Percentiles rank a stretch among this genome's conserved stretches.
Evolutionary conservation across 805 yeast species (phyloP).

Genomic region (Metschnikowia koreensis): DNA sequence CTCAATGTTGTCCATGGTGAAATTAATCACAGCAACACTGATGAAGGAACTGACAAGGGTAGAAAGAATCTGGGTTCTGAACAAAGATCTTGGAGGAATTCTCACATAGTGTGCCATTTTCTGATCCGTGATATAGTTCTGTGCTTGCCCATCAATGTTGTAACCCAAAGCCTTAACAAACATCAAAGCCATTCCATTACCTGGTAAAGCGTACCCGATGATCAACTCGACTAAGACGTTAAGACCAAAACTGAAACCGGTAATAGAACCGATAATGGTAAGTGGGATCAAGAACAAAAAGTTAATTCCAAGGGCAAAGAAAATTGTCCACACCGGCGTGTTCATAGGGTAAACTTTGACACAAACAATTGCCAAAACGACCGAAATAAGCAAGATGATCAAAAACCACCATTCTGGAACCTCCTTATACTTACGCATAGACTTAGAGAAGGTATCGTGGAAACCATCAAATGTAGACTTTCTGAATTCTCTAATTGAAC

Average conservation of each 20-base stretch:
- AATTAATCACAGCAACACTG: constrained; percentile 38
- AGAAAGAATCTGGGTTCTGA: constrained; percentile 42
- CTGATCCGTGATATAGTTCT: constrained; percentile 46
- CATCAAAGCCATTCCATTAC: constrained; percentile 49
- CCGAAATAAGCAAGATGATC: constrained; percentile 26
- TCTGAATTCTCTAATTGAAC: constrained; percentile 17
- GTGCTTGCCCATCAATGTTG: constrained; percentile 47
- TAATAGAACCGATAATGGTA: constrained; percentile 33
- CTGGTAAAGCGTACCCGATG: constrained; percentile 44
- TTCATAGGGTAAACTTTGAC: constrained; percentile 40
- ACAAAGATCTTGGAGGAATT: constrained; percentile 37
- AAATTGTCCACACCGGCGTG: constrained; percentile 44
- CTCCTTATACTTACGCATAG: constrained; percentile 45
- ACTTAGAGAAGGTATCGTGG: constrained; percentile 47
- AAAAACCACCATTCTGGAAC: constrained; percentile 46
- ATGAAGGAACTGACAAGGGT: constrained; percentile 41
- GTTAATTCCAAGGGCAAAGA: constrained; percentile 38
- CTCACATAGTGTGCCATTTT: constrained; percentile 45
- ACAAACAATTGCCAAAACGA: constrained; percentile 39
- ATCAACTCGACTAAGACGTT: constrained; percentile 43
- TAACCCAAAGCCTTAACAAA: constrained; percentile 47
- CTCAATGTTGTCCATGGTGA: constrained; percentile 38
- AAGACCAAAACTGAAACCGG: constrained; percentile 38
- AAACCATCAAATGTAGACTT: constrained; percentile 16
- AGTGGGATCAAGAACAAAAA: constrained; percentile 38